Base-by-base conservation (phyloP, 192 early-diverging fungal genomes). In the Podochytrium sp. region DNA sequence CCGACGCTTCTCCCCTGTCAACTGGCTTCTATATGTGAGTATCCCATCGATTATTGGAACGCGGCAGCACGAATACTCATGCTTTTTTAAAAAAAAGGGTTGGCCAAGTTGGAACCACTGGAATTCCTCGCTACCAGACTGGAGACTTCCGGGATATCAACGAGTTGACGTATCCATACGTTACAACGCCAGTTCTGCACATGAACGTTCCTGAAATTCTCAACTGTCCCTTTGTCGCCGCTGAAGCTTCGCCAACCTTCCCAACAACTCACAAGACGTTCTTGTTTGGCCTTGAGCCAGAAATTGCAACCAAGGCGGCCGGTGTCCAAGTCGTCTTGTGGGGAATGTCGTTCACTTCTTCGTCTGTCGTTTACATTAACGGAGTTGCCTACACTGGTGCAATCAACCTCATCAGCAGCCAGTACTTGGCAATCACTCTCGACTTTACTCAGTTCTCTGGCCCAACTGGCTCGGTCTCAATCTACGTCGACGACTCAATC, bases 21-120 rank as follows among this genome's bases (percentile, higher is more conserved):
- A 67, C 63, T 34, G 64, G 74, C 27, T 75, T 75, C 65, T 75
- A 75, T 43, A 30, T 33, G 74, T 75, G 58, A 56, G 74, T 75
- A 27, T n/a, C n/a, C n/a, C n/a, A n/a, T n/a, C n/a, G n/a, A n/a
- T n/a, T n/a, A n/a, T n/a, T n/a, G n/a, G n/a, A n/a, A 7, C 25
- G 30, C n/a, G 27, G 47, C 18, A 53, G 1, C 43, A 33, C 2
- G 35, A 65, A 49, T 23, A 7, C 32, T 25, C n/a, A 43, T 30
- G 41, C 33, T 20, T 63, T 35, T 50, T 51, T 50, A 50, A 47
- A 34, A 37, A 32, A 14, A 25, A 69, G 66, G 25, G 10, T 69
- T 20, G 20, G 6, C 32, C 16, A 7, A 5, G 16, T 69, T 23
- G 51, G 55, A 7, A 7, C 51, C 1, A 33, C 66, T 23, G 53